These are phyloP conservation scores for Angomonas deanei DNA, from an alignment of 208 protist species.

Conservation along the genomic window DNA sequence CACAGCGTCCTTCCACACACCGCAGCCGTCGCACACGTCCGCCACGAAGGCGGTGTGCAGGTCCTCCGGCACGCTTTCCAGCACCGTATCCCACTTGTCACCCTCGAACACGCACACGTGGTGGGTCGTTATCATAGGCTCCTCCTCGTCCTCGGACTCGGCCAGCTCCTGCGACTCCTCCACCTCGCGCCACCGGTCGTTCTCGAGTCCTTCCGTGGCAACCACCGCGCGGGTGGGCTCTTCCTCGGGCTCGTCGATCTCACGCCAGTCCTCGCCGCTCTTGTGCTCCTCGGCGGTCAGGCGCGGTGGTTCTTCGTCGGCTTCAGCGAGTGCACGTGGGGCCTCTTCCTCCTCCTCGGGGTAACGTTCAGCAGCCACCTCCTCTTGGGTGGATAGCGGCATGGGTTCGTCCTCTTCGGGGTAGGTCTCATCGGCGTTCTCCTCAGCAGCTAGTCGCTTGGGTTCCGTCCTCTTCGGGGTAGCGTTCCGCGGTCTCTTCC, in stretches of 20 bases:
- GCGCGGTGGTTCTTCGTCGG: conserved; percentile 41
- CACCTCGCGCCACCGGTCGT: conserved; percentile 25
- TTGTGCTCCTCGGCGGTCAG: conserved; percentile 40
- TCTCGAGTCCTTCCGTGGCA: conserved; percentile 65
- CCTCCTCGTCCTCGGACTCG: neutral
- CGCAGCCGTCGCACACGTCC: conserved; percentile 54
- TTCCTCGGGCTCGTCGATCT: conserved; percentile 30
- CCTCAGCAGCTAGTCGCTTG: too few species aligned
- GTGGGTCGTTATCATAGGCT: neutral
- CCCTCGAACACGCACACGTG: neutral
- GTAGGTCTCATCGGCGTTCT: too few species aligned
- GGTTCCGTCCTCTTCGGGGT: neutral
- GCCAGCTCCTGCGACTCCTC: neutral
- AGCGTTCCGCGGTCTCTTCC: neutral
- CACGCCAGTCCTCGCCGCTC: conserved; percentile 33
- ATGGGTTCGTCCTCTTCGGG: too few species aligned
- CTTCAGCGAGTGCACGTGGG: neutral
- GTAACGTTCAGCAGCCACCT: too few species aligned
- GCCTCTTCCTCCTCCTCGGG: conserved; percentile 4
- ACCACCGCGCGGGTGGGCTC: conserved; percentile 30
- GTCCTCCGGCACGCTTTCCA: conserved; percentile 10
- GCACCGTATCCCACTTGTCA: conserved; percentile 8
- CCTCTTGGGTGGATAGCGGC: too few species aligned
- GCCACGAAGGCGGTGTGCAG: conserved; percentile 59
- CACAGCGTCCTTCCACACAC: conserved; percentile 25